A percentile compares a stretch with the other conserved stretches of the same genome.
phyloP scores from a whole-genome alignment of 495 filamentous ascomycete species.

The Trichocladium uniseriatum region DNA sequence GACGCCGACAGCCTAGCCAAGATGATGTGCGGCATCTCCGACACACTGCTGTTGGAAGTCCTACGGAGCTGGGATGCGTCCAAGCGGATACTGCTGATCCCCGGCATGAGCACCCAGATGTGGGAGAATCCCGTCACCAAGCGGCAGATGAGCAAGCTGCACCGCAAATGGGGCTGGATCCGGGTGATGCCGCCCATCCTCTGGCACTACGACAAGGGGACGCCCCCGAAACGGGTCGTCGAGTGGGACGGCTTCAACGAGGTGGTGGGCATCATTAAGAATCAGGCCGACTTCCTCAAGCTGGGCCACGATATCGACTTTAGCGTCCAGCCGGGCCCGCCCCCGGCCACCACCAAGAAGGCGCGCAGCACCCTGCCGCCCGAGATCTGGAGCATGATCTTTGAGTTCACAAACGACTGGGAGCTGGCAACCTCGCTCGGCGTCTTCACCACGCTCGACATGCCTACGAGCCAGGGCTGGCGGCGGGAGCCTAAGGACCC shows the following conservation, averaged over 20 bases:
- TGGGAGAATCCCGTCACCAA: conserved; percentile 82
- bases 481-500: conserved; percentile 30
- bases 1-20: conserved; percentile 70
- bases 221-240: conserved; percentile 40
- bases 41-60: conserved; percentile 62
- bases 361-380: conserved; percentile 48
- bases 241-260: conserved; percentile 61
- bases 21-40: conserved; percentile 72
- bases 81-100: conserved; percentile 73
- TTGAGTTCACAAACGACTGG: conserved; percentile 80
- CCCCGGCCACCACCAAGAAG: conserved; percentile 19
- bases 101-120: conserved; percentile 71
- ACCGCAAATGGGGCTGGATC: conserved; percentile 75
- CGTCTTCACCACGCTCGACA: conserved; percentile 63
- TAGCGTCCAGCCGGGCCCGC: conserved; percentile 30
- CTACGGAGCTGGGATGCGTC: conserved; percentile 74
- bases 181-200: conserved; percentile 59
- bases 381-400: conserved; percentile 81
- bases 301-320: conserved; percentile 51
- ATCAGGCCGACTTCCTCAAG: conserved; percentile 52
- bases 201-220: conserved; percentile 55
- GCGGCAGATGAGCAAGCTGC: conserved; percentile 71
- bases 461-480: conserved; percentile 60
- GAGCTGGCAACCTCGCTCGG: conserved; percentile 73
- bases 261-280: conserved; percentile 56